Evolutionary conservation across 768 basidiomycete species (phyloP).

Genomic region (Auricularia sp.): DNA sequence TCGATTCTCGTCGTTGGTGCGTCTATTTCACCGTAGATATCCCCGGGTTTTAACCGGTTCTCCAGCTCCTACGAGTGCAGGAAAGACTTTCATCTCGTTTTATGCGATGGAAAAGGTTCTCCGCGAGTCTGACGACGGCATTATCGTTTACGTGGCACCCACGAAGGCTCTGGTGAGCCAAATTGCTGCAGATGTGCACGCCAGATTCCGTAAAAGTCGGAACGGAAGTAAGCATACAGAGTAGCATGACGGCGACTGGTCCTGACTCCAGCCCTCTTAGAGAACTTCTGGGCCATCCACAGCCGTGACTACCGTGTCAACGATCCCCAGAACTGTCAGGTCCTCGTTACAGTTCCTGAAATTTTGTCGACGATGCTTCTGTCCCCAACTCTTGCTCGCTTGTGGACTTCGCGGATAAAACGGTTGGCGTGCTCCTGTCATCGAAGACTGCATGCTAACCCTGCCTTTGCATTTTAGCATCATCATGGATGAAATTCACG

Average conservation of each 20-base stretch:
- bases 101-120: slow-evolving; percentile 69
- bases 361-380: slow-evolving; percentile 60
- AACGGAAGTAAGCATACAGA: slow-evolving; percentile 30
- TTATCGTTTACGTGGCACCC: slow-evolving; percentile 65
- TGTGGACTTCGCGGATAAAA: slow-evolving; percentile 56
- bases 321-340: slow-evolving; percentile 58
- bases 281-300: slow-evolving; percentile 54
- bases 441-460: background rate
- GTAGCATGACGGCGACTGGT: background rate
- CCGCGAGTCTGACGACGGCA: slow-evolving; percentile 50
- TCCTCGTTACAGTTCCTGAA: slow-evolving; percentile 66
- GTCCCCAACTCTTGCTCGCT: slow-evolving; percentile 49
- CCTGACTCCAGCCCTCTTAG: slow-evolving; percentile 22
- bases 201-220: slow-evolving; percentile 50
- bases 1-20: slow-evolving; percentile 60
- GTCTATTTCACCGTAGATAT: slow-evolving; percentile 12
- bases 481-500: slow-evolving; percentile 53
- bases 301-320: slow-evolving; percentile 56
- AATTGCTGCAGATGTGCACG: slow-evolving; percentile 65
- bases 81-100: slow-evolving; percentile 70
- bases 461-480: slow-evolving; percentile 31
- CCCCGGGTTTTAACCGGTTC: background rate
- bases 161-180: slow-evolving; percentile 68
- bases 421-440: slow-evolving; percentile 26
- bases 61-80: slow-evolving; percentile 59